Evolutionary conservation across 805 yeast species (phyloP).

Genomic region (Groenewaldozyma tartarivorans): DNA sequence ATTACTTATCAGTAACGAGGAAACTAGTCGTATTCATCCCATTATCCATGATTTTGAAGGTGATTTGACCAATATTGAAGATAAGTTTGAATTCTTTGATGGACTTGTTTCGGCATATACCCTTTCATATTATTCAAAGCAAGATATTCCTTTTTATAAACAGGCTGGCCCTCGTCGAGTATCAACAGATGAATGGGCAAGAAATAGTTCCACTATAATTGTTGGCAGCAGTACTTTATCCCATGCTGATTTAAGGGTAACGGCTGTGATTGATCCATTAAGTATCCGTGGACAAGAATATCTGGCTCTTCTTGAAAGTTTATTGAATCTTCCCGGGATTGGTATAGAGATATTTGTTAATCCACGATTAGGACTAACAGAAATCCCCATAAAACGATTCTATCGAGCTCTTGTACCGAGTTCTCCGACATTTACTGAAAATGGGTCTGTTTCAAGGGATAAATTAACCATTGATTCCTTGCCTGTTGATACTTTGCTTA

Average conservation of each 20-base stretch:
- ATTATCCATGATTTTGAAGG: conserved; percentile 6
- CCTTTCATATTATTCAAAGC: conserved; percentile 9
- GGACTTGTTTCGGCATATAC: conserved; percentile 13
- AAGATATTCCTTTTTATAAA: conserved; percentile 6
- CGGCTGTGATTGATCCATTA: conserved; percentile 62
- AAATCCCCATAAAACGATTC: conserved; percentile 46
- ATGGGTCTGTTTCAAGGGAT: conserved; percentile 22
- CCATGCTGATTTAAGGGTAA: conserved; percentile 41
- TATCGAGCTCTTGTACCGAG: conserved; percentile 41
- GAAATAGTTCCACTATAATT: conserved; percentile 36
- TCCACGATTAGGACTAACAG: conserved; percentile 38
- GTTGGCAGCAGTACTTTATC: conserved; percentile 19
- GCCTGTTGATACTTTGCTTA: conserved; percentile 45
- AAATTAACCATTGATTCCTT: conserved; percentile 34
- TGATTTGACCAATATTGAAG: conserved; percentile 2
- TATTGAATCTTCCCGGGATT: conserved; percentile 40
- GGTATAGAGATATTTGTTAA: conserved; percentile 46
- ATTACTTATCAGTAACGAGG: conserved; percentile 20
- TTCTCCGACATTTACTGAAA: conserved; percentile 21
- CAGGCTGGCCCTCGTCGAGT: conserved; percentile 16
- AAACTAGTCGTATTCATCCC: conserved; percentile 10
- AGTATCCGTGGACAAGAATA: conserved; percentile 59
- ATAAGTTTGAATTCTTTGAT: conserved; percentile 10
- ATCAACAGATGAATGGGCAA: conserved; percentile 16
- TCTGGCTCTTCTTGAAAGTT: conserved; percentile 34